These are phyloP conservation scores for Colletotrichum chrysophilum DNA, from an alignment of 2,329 filamentous ascomycete species.

Conservation along the genomic window DNA sequence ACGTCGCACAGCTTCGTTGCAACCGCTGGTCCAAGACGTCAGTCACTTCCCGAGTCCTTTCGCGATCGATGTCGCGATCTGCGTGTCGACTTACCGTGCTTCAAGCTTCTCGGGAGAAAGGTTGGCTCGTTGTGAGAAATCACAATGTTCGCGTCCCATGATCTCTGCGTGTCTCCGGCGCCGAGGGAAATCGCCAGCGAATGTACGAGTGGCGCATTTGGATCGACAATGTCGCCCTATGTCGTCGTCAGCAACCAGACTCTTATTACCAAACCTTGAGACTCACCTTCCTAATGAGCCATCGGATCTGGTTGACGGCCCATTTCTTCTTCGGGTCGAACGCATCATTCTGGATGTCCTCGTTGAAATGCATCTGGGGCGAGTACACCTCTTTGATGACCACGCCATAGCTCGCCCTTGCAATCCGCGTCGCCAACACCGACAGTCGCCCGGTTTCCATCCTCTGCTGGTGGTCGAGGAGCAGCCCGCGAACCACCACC, in stretches of 20 bases:
- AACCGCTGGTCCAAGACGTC: slow-evolving; percentile 30
- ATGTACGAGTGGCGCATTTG: slow-evolving; percentile 36
- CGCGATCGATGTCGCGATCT: not conserved
- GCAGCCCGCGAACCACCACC: slow-evolving; percentile 58
- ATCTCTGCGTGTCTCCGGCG: slow-evolving; percentile 34
- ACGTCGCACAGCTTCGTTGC: slow-evolving; percentile 43
- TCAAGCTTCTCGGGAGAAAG: slow-evolving; percentile 40
- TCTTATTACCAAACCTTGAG: not conserved
- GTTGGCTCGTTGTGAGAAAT: slow-evolving; percentile 42
- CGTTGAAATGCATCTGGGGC: slow-evolving; percentile 37
- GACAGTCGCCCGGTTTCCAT: slow-evolving; percentile 43
- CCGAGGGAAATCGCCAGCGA: slow-evolving; percentile 39
- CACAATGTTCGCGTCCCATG: slow-evolving; percentile 43
- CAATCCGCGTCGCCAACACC: slow-evolving; percentile 47
- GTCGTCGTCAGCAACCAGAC: not conserved
- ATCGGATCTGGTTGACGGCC: slow-evolving; percentile 46
- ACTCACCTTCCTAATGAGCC: slow-evolving; percentile 43
- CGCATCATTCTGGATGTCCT: slow-evolving; percentile 37
- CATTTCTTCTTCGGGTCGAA: slow-evolving; percentile 39
- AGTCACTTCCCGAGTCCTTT: not conserved
- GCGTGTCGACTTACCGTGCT: slow-evolving; percentile 35
- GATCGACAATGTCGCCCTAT: slow-evolving; percentile 41
- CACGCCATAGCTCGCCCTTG: slow-evolving; percentile 48
- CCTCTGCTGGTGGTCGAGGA: slow-evolving; percentile 55
- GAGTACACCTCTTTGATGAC: slow-evolving; percentile 41